Evolutionary conservation across 2,329 filamentous ascomycete species (phyloP).

Genomic region (Colletotrichum salicis): DNA sequence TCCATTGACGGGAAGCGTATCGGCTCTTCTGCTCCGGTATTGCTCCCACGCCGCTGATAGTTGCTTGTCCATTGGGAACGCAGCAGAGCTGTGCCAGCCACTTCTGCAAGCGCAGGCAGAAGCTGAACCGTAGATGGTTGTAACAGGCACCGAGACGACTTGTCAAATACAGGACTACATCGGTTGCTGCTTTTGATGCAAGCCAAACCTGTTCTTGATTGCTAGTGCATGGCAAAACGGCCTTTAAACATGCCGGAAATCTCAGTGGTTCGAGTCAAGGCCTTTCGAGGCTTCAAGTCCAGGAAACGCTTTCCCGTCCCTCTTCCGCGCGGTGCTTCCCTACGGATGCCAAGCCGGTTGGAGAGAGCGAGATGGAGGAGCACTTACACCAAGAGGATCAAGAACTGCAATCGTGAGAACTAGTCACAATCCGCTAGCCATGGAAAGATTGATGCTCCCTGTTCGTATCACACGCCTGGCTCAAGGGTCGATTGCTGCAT

Average conservation of each 20-base stretch:
- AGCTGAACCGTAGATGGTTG: no score
- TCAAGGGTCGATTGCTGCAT: not conserved
- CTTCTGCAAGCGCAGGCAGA: no score
- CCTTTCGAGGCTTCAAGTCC: not conserved
- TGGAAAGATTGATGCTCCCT: not conserved
- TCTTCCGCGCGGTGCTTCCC: not conserved
- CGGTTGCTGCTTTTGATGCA: no score
- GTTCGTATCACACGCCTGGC: not conserved
- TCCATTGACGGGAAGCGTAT: not conserved
- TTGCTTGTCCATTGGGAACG: not conserved
- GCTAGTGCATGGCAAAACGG: not conserved
- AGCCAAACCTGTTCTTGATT: not conserved
- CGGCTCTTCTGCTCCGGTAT: not conserved
- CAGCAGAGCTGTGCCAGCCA: not conserved
- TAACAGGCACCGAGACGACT: no score
- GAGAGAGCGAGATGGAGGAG: conserved; percentile 1
- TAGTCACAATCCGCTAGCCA: not conserved
- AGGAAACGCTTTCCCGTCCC: not conserved
- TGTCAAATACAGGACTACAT: no score
- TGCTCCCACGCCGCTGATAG: not conserved
- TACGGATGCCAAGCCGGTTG: not conserved
- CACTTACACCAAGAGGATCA: not conserved
- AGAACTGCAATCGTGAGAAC: not conserved
- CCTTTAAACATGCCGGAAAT: not conserved
- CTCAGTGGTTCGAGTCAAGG: not conserved